Base-by-base conservation (phyloP, 176 grass and related monocot species). In the Calamus simplicifolius region DNA sequence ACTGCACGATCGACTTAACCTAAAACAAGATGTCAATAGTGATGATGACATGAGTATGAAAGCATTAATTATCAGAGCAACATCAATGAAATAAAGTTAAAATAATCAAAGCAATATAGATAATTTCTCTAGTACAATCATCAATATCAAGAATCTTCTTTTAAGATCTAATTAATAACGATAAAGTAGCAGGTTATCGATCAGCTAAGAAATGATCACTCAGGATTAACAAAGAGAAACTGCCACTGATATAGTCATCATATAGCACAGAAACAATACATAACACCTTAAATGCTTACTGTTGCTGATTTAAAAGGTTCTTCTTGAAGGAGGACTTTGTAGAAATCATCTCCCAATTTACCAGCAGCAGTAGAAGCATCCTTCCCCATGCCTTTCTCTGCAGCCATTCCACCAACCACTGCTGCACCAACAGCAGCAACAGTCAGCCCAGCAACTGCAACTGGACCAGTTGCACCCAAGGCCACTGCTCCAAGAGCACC, bases 251-350 rank as follows among this genome's bases (percentile, higher is more conserved):
- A 35, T 35, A 2, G 31, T 7, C 8, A 43, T 43, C 35, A 43
- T 43, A 43, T 13, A 13, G 35, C 35, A 10, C 8, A 2, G 35
- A 43, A 43, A 56, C 12, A 23, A 10, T 56, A 12, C 23, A 56
- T 56, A 19, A 19, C 53, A 18, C 8, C 18, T 59, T 6, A 12
- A 56, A 8, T 68, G 51, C 74, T 72, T 88, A 88, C 92, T 15
- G 68, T 85, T 51, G 81, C 82, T 60, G 92, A 91, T 82, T 63
- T 85, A 65, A 97, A 80, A 74, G 87, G 83, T 71, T 90, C 92
- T 72, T 89, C 83, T 59, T 88, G 43, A 77, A 83, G 70, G 56
- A 96, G 49, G 54, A 75, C 31, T 71, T 83, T 75, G 73, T 79
- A 79, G 61, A 87, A 79, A 81, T 97, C 86, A 51, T 78, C 65